Conservation (phyloP, 306 rosid genomes). For the Erythrophleum fordii region DNA sequence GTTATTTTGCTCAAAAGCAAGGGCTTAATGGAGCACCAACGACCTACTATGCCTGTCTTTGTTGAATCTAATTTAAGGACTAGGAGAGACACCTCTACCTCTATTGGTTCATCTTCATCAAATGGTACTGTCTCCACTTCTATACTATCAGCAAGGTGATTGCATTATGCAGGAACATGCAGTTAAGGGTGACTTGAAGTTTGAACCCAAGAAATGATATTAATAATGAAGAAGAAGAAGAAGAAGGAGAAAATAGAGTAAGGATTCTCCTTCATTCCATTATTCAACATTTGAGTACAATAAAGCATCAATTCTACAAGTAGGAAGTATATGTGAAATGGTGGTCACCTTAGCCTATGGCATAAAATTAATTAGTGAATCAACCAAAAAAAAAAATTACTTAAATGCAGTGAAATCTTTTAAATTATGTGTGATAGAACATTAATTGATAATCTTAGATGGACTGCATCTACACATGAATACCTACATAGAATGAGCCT, state of each 20-base stretch:
- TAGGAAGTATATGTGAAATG: not conserved
- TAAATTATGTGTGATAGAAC: not conserved
- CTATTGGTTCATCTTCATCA: not conserved
- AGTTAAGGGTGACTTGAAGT: not conserved
- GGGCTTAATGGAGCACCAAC: not conserved
- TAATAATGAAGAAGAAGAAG: not conserved
- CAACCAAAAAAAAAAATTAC: too few species aligned
- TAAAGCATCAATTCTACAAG: not conserved
- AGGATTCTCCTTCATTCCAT: not conserved
- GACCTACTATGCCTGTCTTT: not conserved
- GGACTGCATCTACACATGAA: too few species aligned
- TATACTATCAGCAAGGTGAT: not conserved
- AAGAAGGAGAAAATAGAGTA: not conserved
- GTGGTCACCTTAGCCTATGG: not conserved
- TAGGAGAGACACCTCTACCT: not conserved
- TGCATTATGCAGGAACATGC: not conserved
- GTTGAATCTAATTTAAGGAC: not conserved
- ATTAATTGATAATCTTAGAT: not conserved
- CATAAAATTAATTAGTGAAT: not conserved
- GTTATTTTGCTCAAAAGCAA: constrained; percentile 4
- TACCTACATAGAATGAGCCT: too few species aligned
- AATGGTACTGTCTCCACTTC: not conserved
- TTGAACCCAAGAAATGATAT: not conserved
- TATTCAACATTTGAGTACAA: not conserved
- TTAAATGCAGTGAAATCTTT: not conserved